Evolutionary conservation across 352 stramenopile species (phyloP).

Genomic region (Pilasporangium apinafurcum): DNA sequence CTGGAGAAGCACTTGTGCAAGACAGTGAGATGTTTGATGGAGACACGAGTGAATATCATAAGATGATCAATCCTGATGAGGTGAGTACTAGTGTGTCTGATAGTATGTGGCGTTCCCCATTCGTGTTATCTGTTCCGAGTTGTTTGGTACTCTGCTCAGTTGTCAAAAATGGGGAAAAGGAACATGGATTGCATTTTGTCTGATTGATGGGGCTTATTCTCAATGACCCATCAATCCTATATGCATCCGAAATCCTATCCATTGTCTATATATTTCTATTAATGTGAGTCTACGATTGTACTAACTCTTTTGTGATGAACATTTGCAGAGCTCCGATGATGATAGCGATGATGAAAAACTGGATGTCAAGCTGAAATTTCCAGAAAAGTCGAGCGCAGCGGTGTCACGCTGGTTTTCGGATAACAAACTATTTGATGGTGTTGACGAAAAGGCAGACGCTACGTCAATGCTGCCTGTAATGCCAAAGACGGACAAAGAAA

Average conservation of each 20-base stretch:
- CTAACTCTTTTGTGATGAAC: neutral
- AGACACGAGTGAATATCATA: constrained; percentile 70
- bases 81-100: constrained; percentile 38
- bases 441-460: constrained; percentile 46
- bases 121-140: constrained; percentile 91
- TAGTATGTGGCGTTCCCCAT: constrained; percentile 43
- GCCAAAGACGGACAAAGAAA: constrained; percentile 98
- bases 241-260: constrained; percentile 53
- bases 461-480: constrained; percentile 65
- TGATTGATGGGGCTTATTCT: constrained; percentile 42
- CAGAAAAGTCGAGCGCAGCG: constrained; percentile 66
- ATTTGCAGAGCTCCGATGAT: constrained; percentile 67
- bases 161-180: constrained; percentile 88
- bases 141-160: constrained; percentile 86
- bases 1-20: constrained; percentile 69
- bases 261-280: neutral
- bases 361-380: constrained; percentile 66
- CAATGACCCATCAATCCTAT: constrained; percentile 56
- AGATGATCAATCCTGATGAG: constrained; percentile 86
- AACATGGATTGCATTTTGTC: constrained; percentile 76
- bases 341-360: constrained; percentile 56
- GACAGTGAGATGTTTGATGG: constrained; percentile 81
- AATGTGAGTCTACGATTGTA: neutral
- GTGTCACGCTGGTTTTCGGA: constrained; percentile 81
- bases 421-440: constrained; percentile 78